These are phyloP conservation scores for Lachancea waltii DNA, from an alignment of 805 yeast species.

Conservation along the genomic window DNA sequence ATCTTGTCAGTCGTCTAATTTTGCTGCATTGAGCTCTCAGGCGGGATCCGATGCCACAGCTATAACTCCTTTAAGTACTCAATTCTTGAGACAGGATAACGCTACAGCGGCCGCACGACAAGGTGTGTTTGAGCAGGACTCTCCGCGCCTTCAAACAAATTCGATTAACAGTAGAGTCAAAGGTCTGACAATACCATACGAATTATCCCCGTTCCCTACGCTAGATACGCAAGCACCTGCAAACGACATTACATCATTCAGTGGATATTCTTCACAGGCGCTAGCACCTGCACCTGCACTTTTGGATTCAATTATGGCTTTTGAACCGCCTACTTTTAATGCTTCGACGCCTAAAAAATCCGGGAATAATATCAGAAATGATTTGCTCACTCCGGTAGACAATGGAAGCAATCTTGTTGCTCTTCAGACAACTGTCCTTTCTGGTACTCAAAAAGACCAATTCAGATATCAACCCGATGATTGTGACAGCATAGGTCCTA, in stretches of 20 bases:
- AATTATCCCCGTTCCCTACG: not conserved
- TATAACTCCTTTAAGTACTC: constrained; percentile 3
- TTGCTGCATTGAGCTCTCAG: not conserved
- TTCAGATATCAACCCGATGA: too few relatives aligned
- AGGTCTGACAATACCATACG: not conserved
- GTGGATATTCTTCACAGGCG: too few relatives aligned
- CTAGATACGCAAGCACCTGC: not conserved
- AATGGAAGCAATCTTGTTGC: too few relatives aligned
- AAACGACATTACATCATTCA: not conserved
- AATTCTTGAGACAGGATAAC: not conserved
- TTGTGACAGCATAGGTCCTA: too few relatives aligned
- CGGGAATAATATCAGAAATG: too few relatives aligned
- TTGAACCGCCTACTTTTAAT: too few relatives aligned
- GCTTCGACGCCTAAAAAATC: too few relatives aligned
- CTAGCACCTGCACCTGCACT: too few relatives aligned
- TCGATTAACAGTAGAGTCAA: not conserved
- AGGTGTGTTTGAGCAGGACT: not conserved
- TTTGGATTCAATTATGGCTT: too few relatives aligned
- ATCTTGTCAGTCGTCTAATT: not conserved
- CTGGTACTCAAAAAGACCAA: too few relatives aligned
- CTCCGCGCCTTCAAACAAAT: not conserved
- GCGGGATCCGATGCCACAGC: not conserved
- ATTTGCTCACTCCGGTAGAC: too few relatives aligned
- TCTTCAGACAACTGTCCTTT: too few relatives aligned
- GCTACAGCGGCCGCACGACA: not conserved